phyloP scores from a whole-genome alignment of 1,139 yeast genomes.

The Suhomyces anneliseae region DNA sequence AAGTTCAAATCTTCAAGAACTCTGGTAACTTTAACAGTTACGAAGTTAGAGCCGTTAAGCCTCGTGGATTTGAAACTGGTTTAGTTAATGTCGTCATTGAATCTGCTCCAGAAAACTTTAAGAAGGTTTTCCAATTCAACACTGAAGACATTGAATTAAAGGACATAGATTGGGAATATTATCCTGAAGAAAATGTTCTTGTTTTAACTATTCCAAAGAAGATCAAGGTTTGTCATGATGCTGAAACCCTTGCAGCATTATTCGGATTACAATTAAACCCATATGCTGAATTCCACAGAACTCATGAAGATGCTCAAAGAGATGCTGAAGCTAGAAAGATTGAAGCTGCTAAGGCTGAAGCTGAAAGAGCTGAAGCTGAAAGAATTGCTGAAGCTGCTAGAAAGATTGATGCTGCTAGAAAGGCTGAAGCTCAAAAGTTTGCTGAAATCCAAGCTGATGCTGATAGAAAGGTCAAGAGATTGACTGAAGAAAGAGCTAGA shows the following conservation, averaged over 20 bases:
- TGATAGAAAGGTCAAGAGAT: neutral
- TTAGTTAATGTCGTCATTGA: conserved; percentile 31
- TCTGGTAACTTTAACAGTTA: conserved; percentile 39
- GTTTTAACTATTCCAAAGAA: conserved; percentile 44
- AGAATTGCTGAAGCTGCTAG: conserved; percentile 4
- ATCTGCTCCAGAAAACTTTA: conserved; percentile 36
- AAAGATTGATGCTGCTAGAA: conserved; percentile 1
- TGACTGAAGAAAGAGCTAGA: conserved; percentile 9
- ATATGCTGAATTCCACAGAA: neutral
- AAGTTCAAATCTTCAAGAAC: conserved; percentile 39
- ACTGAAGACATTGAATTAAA: conserved; percentile 33
- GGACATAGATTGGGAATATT: conserved; percentile 40
- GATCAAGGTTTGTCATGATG: conserved; percentile 16
- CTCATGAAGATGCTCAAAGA: neutral
- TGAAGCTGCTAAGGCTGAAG: neutral
- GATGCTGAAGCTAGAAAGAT: conserved; percentile 1
- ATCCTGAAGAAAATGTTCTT: conserved; percentile 32
- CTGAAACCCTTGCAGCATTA: conserved; percentile 11
- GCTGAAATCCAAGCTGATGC: neutral
- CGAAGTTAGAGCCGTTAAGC: conserved; percentile 38
- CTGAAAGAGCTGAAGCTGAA: conserved; percentile 1
- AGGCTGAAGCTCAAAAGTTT: conserved; percentile 1
- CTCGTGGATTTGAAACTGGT: conserved; percentile 18
- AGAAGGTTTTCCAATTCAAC: conserved; percentile 34
- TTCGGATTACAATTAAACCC: conserved; percentile 7